Percentiles rank a stretch among this genome's conserved stretches.
These are phyloP conservation scores for Pilobolus umbonatus DNA, from an alignment of 192 early-diverging fungal species.

Conservation along the genomic window DNA sequence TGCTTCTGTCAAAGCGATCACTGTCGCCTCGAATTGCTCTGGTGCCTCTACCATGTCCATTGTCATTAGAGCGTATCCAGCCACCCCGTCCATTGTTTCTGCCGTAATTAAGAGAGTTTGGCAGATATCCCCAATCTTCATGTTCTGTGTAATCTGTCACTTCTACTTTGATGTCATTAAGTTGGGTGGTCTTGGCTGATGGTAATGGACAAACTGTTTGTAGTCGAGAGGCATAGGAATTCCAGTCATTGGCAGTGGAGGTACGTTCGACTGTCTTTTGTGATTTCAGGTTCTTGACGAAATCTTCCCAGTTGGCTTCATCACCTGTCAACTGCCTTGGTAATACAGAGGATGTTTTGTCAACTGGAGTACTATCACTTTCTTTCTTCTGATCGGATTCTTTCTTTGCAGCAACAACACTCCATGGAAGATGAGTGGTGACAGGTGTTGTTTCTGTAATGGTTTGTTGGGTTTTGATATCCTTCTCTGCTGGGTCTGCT, in stretches of 20 bases:
- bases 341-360: not conserved
- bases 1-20: not conserved
- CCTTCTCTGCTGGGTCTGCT: not conserved
- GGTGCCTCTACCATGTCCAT: constrained; percentile 17
- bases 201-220: not conserved
- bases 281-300: not conserved
- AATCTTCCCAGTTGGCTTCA: constrained; percentile 6
- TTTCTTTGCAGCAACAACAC: constrained; percentile 6
- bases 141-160: constrained; percentile 9
- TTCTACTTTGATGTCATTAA: not conserved
- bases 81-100: not conserved
- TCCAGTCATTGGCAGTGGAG: not conserved
- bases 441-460: not conserved
- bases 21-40: not conserved
- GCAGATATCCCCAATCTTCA: not conserved
- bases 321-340: constrained; percentile 1
- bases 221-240: not conserved
- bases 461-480: not conserved
- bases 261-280: not conserved
- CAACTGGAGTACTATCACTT: not conserved
- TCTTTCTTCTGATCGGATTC: not conserved
- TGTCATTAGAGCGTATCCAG: not conserved
- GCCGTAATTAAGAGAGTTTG: not conserved
- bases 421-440: not conserved
- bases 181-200: not conserved